Conservation (phyloP, 148 eudicot genomes). For the Beta vulgaris region DNA sequence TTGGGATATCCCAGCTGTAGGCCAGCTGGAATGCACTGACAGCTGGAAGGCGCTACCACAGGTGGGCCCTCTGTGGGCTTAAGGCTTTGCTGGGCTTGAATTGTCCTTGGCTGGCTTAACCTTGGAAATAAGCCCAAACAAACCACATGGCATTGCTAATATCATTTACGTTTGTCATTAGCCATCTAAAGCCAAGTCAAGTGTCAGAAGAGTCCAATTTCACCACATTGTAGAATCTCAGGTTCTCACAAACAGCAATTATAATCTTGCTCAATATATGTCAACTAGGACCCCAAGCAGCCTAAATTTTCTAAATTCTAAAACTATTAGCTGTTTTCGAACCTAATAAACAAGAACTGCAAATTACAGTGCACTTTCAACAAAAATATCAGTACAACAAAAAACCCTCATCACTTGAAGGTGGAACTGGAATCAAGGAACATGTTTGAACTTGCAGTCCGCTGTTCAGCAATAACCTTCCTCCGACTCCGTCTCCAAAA, state of each 20-base stretch:
- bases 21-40: too few relatives aligned
- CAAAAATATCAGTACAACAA: not conserved
- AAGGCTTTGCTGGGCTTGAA: too few relatives aligned
- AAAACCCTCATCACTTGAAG: slow-evolving; percentile 18
- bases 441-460: slow-evolving; percentile 98
- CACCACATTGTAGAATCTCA: not conserved
- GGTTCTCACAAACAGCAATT: not conserved
- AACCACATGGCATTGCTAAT: not conserved
- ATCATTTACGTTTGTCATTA: not conserved
- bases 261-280: not conserved
- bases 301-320: not conserved
- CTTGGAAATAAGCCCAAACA: too few relatives aligned
- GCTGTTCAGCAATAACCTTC: slow-evolving; percentile 83
- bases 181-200: not conserved
- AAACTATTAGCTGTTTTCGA: not conserved
- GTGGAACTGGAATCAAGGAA: slow-evolving; percentile 30
- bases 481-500: slow-evolving; percentile 92
- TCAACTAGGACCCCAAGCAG: not conserved
- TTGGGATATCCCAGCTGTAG: too few relatives aligned
- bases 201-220: not conserved
- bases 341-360: not conserved
- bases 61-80: too few relatives aligned
- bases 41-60: too few relatives aligned
- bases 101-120: too few relatives aligned
- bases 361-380: slow-evolving; percentile 1